Evolutionary conservation across 2,329 filamentous ascomycete species (phyloP).

Genomic region (Stachybotrys elegans): DNA sequence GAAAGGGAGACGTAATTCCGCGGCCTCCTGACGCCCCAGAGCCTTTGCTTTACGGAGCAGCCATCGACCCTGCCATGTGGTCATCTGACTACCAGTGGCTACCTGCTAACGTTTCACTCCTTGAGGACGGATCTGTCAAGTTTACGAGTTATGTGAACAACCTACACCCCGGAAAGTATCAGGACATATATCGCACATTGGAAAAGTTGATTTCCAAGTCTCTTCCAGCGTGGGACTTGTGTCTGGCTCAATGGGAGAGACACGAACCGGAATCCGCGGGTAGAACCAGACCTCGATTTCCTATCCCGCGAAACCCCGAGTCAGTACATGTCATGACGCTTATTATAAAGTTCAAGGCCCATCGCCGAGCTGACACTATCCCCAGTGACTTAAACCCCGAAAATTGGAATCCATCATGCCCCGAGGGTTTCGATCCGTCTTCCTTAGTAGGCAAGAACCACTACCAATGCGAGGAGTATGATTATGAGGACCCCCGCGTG

Average conservation of each 20-base stretch:
- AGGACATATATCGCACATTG: slow-evolving; percentile 26
- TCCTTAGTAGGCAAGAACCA: background rate
- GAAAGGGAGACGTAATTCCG: slow-evolving; percentile 16
- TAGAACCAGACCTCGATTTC: background rate
- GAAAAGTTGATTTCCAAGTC: slow-evolving; percentile 29
- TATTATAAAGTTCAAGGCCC: no score
- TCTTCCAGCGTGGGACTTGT: slow-evolving; percentile 42
- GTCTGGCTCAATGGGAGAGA: slow-evolving; percentile 37
- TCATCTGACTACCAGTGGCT: slow-evolving; percentile 24
- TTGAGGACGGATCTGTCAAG: slow-evolving; percentile 21
- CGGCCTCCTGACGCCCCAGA: no score
- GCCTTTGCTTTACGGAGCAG: no score
- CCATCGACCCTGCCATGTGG: no score
- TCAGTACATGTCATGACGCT: no score
- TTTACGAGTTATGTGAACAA: slow-evolving; percentile 44
- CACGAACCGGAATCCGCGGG: no score
- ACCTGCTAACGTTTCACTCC: slow-evolving; percentile 30
- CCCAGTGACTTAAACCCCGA: slow-evolving; percentile 8
- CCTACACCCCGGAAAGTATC: slow-evolving; percentile 30
- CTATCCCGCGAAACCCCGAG: background rate
- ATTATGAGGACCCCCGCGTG: slow-evolving; percentile 6
- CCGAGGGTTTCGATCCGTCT: no score
- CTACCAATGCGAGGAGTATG: no score
- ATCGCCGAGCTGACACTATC: no score
- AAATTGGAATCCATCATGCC: background rate